These are phyloP conservation scores for Alternaria dauci DNA, from an alignment of 2,329 filamentous ascomycete species.

Conservation along the genomic window DNA sequence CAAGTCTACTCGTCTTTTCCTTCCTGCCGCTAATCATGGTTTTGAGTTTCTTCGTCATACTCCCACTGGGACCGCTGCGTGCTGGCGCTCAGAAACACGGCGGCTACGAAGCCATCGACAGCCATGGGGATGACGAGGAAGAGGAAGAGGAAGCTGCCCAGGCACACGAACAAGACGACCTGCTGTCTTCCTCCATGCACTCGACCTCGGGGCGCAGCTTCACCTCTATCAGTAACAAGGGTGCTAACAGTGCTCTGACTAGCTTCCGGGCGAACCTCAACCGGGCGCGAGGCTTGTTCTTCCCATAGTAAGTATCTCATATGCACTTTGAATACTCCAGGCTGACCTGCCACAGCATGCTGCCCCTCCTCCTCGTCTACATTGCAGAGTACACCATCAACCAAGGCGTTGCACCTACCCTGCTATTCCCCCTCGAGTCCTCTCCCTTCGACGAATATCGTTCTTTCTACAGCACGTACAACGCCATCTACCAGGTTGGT, in stretches of 20 bases:
- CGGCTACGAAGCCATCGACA: constrained; percentile 64
- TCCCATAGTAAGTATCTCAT: constrained; percentile 66
- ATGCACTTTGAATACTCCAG: neutral
- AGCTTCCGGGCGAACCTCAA: constrained; percentile 63
- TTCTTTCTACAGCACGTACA: constrained; percentile 93
- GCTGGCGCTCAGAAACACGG: constrained; percentile 54
- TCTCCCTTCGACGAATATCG: constrained; percentile 84
- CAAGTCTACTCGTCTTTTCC: constrained; percentile 79
- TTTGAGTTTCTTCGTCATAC: constrained; percentile 80
- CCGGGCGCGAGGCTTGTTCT: constrained; percentile 74
- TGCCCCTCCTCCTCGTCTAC: constrained; percentile 90
- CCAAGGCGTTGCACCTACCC: constrained; percentile 87
- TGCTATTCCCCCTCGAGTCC: constrained; percentile 80
- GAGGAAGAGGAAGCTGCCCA: constrained; percentile 28
- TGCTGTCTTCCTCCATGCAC: constrained; percentile 47
- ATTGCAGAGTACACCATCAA: constrained; percentile 98
- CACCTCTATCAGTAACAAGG: constrained; percentile 22
- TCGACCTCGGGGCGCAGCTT: constrained; percentile 43
- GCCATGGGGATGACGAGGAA: constrained; percentile 41
- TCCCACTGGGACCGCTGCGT: constrained; percentile 74
- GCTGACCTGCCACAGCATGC: constrained; percentile 66
- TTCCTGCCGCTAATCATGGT: constrained; percentile 84
- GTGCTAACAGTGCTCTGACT: constrained; percentile 24
- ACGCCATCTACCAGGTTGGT: constrained; percentile 91
- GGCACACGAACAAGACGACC: constrained; percentile 43